Evolutionary conservation across 2,329 filamentous ascomycete genomes (phyloP).

Genomic region (Blumeria hordei): DNA sequence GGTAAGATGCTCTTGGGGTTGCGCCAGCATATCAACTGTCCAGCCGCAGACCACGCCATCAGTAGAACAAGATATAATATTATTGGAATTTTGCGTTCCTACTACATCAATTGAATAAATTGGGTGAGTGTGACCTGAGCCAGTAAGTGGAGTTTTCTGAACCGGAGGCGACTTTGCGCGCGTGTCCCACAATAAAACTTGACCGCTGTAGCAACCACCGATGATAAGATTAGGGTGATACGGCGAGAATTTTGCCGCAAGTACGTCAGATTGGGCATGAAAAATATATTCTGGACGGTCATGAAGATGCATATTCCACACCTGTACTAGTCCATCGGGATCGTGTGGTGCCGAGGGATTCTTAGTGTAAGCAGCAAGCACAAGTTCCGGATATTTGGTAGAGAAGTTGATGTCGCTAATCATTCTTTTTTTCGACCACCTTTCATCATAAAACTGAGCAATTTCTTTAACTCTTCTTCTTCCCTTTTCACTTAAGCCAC

Average conservation of each 20-base stretch:
- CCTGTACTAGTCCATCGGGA: slow-evolving; percentile 75
- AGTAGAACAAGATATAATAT: slow-evolving; percentile 90
- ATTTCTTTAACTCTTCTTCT: slow-evolving; percentile 63
- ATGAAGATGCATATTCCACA: slow-evolving; percentile 93
- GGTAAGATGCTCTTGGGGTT: slow-evolving; percentile 84
- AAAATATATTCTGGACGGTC: slow-evolving; percentile 91
- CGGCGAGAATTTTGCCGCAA: slow-evolving; percentile 93
- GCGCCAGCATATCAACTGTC: slow-evolving; percentile 93
- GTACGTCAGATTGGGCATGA: slow-evolving; percentile 82
- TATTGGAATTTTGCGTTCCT: slow-evolving; percentile 95
- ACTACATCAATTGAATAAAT: slow-evolving; percentile 91
- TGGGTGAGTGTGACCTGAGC: slow-evolving; percentile 85
- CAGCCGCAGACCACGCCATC: slow-evolving; percentile 93
- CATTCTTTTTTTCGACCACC: slow-evolving; percentile 95
- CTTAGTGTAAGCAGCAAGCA: slow-evolving; percentile 91
- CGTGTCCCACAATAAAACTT: slow-evolving; percentile 93
- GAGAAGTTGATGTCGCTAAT: slow-evolving; percentile 91
- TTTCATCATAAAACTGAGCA: slow-evolving; percentile 78
- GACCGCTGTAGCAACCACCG: slow-evolving; percentile 86
- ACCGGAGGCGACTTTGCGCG: slow-evolving; percentile 72
- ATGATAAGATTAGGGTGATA: slow-evolving; percentile 94
- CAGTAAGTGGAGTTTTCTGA: slow-evolving; percentile 86
- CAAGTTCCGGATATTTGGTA: slow-evolving; percentile 76
- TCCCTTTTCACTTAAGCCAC: slow-evolving; percentile 44
- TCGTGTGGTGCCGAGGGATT: slow-evolving; percentile 88